Conservation (phyloP, 176 grass and related monocot genomes). For the Melocanna baccifera region DNA sequence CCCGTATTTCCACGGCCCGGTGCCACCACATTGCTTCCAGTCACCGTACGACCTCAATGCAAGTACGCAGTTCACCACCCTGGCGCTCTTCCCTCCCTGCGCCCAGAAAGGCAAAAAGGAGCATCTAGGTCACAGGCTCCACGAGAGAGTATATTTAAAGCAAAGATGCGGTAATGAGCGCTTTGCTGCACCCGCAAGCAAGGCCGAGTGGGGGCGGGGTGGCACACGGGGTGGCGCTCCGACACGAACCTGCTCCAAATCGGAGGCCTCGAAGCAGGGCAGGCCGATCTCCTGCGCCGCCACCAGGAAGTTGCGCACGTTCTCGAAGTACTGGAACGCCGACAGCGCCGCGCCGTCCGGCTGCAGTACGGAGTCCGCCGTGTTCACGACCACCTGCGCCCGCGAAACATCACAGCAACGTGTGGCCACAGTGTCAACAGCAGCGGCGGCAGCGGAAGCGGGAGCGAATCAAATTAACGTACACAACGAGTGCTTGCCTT, state of each 20-base stretch:
- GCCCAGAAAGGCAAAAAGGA: slow-evolving; percentile 43
- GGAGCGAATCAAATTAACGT: slow-evolving; percentile 27
- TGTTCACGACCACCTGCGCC: slow-evolving; percentile 85
- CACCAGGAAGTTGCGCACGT: slow-evolving; percentile 96
- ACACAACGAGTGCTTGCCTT: slow-evolving; percentile 55
- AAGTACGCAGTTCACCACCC: slow-evolving; percentile 92
- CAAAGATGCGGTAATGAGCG: slow-evolving; percentile 29
- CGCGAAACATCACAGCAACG: neutral
- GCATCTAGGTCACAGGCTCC: slow-evolving; percentile 40
- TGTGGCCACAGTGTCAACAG: neutral
- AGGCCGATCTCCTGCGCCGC: slow-evolving; percentile 81
- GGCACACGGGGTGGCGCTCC: neutral
- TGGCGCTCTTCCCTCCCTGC: slow-evolving; percentile 95
- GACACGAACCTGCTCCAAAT: slow-evolving; percentile 87
- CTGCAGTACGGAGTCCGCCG: slow-evolving; percentile 79
- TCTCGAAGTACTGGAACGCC: slow-evolving; percentile 99
- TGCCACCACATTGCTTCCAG: slow-evolving; percentile 92
- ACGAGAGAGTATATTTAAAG: slow-evolving; percentile 35
- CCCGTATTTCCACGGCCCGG: slow-evolving; percentile 88
- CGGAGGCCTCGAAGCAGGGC: slow-evolving; percentile 90
- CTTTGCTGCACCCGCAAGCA: slow-evolving; percentile 47
- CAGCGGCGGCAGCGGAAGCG: neutral
- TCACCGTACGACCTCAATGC: slow-evolving; percentile 85
- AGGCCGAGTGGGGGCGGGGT: slow-evolving; percentile 10
- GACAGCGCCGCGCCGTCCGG: slow-evolving; percentile 89